Base-by-base conservation (phyloP, 495 filamentous ascomycete species). In the Lentithecium fluviatile region DNA sequence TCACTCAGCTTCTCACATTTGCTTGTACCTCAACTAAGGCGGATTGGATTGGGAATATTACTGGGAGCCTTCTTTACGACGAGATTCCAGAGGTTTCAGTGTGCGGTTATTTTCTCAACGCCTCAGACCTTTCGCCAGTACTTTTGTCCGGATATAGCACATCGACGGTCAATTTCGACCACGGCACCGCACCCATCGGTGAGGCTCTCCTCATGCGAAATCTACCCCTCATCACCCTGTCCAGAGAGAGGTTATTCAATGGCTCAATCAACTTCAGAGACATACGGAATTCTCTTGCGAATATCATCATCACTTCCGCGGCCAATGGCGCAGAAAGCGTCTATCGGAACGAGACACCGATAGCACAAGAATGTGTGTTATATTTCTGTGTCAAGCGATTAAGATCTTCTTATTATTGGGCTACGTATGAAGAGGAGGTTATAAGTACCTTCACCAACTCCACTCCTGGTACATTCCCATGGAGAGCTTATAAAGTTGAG, bases 61-160 rank as follows among this genome's bases (percentile, higher is more conserved):
- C 40, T 20, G 40, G 40, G 13, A 15, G 6, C 15, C 4, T n/a
- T n/a, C 40, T 23, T 34, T 38, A 58, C 6, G 25, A 2, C 6
- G 23, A 10, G 3, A 54, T 60, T 36, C 48, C 56, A 32, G 59
- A 65, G 48, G 55, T 46, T 5, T 54, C 62, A 2, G 21, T 20
- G 13, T 65, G 62, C 34, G 62, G 62, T 2, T 65, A 58, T 23
- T 65, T 53, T 23, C 6, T 65, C 12, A 65, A 65, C 15, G 55
- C 56, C 6, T 6, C 40, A 43, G 19, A 20, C 42, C 45, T 17
- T 15, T 32, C 1, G 5, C 62, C 62, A 3, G 24, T 65, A 17
- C 62, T 66, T n/a, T 50, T 66, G 49, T 55, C 52, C 2, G 62
- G 62, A 1, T 56, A 66, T 34, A 51, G 12, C 11, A 43, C 40